phyloP scores from a whole-genome alignment of 78 protist genomes.

The Chrysochromulina parva region DNA sequence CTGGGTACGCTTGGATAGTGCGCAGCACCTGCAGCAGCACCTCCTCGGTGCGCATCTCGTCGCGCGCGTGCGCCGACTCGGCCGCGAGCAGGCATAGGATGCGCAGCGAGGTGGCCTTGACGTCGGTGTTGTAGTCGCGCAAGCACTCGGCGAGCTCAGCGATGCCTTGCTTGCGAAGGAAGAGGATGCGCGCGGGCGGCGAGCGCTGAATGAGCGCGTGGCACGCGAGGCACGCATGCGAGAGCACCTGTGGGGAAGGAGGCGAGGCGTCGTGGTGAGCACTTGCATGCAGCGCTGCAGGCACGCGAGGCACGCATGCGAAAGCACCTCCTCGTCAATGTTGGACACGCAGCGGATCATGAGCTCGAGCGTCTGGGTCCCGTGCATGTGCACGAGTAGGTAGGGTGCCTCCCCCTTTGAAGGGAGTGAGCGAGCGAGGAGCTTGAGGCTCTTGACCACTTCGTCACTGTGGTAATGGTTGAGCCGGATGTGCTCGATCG shows the following conservation, averaged over 20 bases:
- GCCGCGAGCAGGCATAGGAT: background rate
- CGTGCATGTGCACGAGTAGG: slow-evolving; percentile 16
- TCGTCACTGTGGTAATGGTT: background rate
- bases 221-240: background rate
- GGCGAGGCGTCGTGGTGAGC: too few species aligned
- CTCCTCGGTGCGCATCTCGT: slow-evolving; percentile 1
- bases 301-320: too few species aligned
- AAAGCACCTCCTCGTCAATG: background rate
- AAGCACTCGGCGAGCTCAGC: background rate
- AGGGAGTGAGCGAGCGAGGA: background rate
- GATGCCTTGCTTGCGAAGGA: slow-evolving; percentile 21
- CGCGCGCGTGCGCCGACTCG: background rate
- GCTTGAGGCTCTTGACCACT: background rate
- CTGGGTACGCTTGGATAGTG: background rate
- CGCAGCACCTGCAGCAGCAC: background rate
- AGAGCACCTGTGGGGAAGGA: background rate
- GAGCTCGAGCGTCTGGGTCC: background rate
- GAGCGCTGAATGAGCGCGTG: background rate
- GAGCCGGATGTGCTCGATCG: background rate
- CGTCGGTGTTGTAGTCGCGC: slow-evolving; percentile 10
- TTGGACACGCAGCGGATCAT: slow-evolving; percentile 4
- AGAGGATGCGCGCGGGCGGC: slow-evolving; percentile 13
- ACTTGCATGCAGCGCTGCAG: too few species aligned
- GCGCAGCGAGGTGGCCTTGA: background rate
- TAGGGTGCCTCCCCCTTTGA: background rate